These are phyloP conservation scores for Clavispora vitiphila DNA, from an alignment of 805 yeast species.

Conservation along the genomic window DNA sequence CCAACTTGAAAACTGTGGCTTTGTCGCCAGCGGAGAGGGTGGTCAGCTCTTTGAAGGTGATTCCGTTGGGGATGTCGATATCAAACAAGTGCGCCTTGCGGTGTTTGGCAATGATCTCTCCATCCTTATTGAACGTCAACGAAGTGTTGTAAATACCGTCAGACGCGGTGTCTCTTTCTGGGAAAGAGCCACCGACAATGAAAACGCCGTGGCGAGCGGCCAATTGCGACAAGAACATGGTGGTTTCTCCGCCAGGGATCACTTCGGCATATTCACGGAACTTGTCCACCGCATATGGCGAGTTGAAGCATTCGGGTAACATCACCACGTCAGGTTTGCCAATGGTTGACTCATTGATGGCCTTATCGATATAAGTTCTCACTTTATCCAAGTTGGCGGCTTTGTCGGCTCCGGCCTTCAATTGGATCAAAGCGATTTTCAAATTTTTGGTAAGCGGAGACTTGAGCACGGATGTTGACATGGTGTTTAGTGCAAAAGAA, in stretches of 20 bases:
- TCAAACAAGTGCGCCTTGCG: slow-evolving; percentile 90
- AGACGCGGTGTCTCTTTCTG: slow-evolving; percentile 48
- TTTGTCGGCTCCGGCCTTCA: slow-evolving; percentile 79
- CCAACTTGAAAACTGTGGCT: slow-evolving; percentile 70
- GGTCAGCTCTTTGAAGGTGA: slow-evolving; percentile 78
- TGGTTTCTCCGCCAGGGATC: slow-evolving; percentile 73
- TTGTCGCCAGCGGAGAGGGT: slow-evolving; percentile 74
- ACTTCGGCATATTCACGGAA: slow-evolving; percentile 84
- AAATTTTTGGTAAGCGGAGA: slow-evolving; percentile 50
- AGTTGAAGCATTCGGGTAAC: slow-evolving; percentile 93
- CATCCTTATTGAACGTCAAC: slow-evolving; percentile 64
- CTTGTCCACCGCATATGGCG: slow-evolving; percentile 86
- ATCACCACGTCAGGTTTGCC: slow-evolving; percentile 62
- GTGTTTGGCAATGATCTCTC: slow-evolving; percentile 79
- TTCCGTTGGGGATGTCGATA: slow-evolving; percentile 86
- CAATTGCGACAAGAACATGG: slow-evolving; percentile 53
- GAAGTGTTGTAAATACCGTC: slow-evolving; percentile 64
- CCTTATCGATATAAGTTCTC: slow-evolving; percentile 55
- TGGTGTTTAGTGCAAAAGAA: slow-evolving; percentile 2
- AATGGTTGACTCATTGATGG: slow-evolving; percentile 36
- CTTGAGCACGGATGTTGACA: slow-evolving; percentile 20
- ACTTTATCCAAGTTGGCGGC: slow-evolving; percentile 70
- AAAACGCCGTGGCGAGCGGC: slow-evolving; percentile 63
- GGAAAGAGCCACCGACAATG: slow-evolving; percentile 88
- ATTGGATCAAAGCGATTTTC: slow-evolving; percentile 80